Base-by-base conservation (phyloP, 1,139 yeast genomes). In the Diutina neorugosa region DNA sequence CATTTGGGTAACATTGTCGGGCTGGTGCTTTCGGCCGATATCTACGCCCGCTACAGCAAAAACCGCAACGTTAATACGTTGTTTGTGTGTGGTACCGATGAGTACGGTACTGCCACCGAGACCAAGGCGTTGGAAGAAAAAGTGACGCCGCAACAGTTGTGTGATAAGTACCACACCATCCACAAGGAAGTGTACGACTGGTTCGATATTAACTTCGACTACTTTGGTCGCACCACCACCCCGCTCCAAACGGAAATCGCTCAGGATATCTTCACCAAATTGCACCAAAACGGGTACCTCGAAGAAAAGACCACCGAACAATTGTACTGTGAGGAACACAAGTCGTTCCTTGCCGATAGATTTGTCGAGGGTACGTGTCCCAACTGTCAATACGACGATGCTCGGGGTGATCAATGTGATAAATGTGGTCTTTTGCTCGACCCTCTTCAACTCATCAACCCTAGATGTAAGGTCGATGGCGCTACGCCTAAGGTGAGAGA, bases 401-500 rank as follows among this genome's bases (percentile, higher is more conserved):
- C 99, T 43, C 83, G 98, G 68, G 99, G 99, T 61, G 99, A 93
- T 68, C 99, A 93, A 74, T 93, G 99, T 78, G 99, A 93, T 69
- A 86, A 85, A 63, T 93, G 99, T 76, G 99, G 98, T 57, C 71
- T 75, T 56, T 76, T 93, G 59, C 77, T 94, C 61, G 89, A 91
- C 66, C 96, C 98, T 52, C 85, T 90, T 65, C 98, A 93, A 68
- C 80, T 93, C 65, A 84, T 91, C 60, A 78, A 90, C 57, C 98
- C 99, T 54, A 86, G 96, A 63, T 93, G 98, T 80, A 93, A 94
- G 71, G 70, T 94, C 56, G 98, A 94, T 66, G 80, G 82, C 61
- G 78, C 89, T 44, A 74, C 83, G 12, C 98, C 98, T 23, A 79
- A 81, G 54, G 84, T 87, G 55, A 84, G 81, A 62, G 80, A 84